phyloP scores from a whole-genome alignment of 2,329 filamentous ascomycete species.

The Trichoderma cornu-damae region DNA sequence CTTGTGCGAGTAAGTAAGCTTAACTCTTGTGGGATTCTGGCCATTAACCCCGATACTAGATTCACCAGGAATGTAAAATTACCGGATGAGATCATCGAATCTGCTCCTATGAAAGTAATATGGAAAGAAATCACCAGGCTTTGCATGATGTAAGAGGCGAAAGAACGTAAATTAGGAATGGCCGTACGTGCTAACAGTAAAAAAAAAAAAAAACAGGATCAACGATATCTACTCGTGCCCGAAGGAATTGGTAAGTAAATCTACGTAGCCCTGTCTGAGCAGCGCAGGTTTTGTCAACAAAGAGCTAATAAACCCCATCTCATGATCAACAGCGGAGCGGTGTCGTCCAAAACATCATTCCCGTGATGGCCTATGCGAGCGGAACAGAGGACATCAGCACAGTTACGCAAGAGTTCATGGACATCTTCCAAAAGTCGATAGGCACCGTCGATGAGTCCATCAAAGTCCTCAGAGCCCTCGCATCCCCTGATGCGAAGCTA shows the following conservation, averaged over 20 bases:
- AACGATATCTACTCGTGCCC: slow-evolving; percentile 5
- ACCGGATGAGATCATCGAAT: not conserved
- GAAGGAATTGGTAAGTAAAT: slow-evolving; percentile 4
- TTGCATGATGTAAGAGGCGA: slow-evolving; percentile 3
- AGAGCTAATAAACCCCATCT: not conserved
- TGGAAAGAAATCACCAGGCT: slow-evolving; percentile 7
- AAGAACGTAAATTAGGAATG: not conserved
- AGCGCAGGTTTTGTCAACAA: not conserved
- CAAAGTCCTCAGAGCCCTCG: not conserved
- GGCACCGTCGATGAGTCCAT: not conserved
- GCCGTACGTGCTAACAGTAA: not conserved
- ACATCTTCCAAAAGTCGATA: not conserved
- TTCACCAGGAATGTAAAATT: not conserved
- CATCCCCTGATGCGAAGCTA: not conserved
- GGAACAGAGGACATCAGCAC: not conserved
- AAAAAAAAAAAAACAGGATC: too few species aligned
- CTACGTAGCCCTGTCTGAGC: not conserved
- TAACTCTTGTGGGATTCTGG: not conserved
- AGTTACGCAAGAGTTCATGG: not conserved
- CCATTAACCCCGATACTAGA: not conserved
- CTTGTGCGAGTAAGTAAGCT: not conserved
- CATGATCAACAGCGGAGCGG: not conserved
- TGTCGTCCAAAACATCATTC: slow-evolving; percentile 6
- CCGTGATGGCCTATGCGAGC: not conserved
- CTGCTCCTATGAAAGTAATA: not conserved